A percentile compares a stretch with the other conserved stretches of the same genome.
These are phyloP conservation scores for Vitis hybrid DNA, from an alignment of 177 flowering plant genomes.

Conservation along the genomic window DNA sequence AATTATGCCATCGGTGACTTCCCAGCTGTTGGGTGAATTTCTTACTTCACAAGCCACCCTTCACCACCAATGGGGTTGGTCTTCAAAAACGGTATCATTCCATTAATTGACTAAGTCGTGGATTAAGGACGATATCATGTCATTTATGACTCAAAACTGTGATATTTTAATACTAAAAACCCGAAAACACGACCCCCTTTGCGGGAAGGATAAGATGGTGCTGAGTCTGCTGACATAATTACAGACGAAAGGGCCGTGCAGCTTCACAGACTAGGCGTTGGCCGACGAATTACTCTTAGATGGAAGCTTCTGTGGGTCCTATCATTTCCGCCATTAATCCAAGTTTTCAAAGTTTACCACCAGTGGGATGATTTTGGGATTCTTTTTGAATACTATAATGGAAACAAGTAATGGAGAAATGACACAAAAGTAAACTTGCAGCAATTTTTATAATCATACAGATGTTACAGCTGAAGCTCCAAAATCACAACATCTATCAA, in stretches of 20 bases:
- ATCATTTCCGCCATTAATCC: background rate
- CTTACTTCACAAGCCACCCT: background rate
- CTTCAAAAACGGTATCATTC: slow-evolving; percentile 12
- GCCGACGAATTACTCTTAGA: slow-evolving; percentile 7
- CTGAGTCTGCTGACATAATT: background rate
- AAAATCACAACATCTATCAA: slow-evolving; percentile 9
- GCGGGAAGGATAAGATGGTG: slow-evolving; percentile 6
- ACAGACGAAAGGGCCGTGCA: background rate
- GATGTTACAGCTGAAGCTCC: slow-evolving; percentile 3
- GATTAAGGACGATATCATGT: slow-evolving; percentile 3
- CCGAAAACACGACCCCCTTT: slow-evolving; percentile 14
- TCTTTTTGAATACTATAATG: background rate
- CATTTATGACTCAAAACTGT: slow-evolving; percentile 11
- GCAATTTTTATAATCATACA: background rate
- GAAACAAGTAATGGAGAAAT: background rate
- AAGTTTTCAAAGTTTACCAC: background rate
- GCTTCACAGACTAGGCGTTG: background rate
- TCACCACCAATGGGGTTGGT: background rate
- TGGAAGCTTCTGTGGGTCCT: slow-evolving; percentile 3
- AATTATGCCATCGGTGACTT: too few relatives aligned
- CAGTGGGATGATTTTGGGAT: background rate
- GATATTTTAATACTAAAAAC: slow-evolving; percentile 8
- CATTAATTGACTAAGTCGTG: slow-evolving; percentile 11
- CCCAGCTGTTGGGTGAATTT: background rate
- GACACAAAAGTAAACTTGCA: background rate